These are phyloP conservation scores for Lanmaoa pseudosensibilis DNA, from an alignment of 768 basidiomycete species.

Conservation along the genomic window DNA sequence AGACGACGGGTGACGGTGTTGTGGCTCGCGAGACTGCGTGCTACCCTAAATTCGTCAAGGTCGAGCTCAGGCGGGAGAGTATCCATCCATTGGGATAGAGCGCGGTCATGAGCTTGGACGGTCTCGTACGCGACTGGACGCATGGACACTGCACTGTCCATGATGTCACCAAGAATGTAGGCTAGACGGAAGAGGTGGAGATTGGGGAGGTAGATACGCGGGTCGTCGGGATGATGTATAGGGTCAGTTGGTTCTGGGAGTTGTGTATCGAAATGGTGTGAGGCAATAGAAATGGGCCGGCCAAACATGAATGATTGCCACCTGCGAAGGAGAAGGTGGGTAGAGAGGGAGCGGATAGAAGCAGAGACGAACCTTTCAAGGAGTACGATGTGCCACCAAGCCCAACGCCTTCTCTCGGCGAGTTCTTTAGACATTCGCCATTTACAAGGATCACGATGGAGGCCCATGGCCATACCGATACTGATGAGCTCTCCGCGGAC, in stretches of 20 bases:
- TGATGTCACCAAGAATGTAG: constrained; percentile 78
- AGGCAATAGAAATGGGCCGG: constrained; percentile 69
- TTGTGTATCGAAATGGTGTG: constrained; percentile 82
- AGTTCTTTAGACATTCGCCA: constrained; percentile 68
- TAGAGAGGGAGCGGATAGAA: constrained; percentile 2
- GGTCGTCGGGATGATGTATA: constrained; percentile 43
- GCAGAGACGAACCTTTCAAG: constrained; percentile 63
- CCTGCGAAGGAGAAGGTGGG: constrained; percentile 37
- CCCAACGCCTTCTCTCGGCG: constrained; percentile 81
- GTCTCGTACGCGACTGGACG: constrained; percentile 77
- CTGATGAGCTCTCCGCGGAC: constrained; percentile 71
- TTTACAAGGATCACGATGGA: constrained; percentile 83
- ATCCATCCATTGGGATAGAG: constrained; percentile 73
- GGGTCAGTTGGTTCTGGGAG: constrained; percentile 65
- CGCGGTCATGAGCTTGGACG: constrained; percentile 69
- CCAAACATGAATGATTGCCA: constrained; percentile 92
- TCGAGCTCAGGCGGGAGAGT: constrained; percentile 72
- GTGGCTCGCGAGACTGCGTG: constrained; percentile 66
- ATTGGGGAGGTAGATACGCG: constrained; percentile 72
- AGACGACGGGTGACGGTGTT: constrained; percentile 59
- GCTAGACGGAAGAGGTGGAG: constrained; percentile 76
- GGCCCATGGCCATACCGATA: constrained; percentile 78
- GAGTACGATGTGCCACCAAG: constrained; percentile 87
- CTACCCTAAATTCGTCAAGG: constrained; percentile 74
- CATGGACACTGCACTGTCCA: constrained; percentile 80